Evolutionary conservation across 2,329 filamentous ascomycete species (phyloP), one percentile per base, ranked within the genome.

Genomic region (Macroventuria anomochaeta): DNA sequence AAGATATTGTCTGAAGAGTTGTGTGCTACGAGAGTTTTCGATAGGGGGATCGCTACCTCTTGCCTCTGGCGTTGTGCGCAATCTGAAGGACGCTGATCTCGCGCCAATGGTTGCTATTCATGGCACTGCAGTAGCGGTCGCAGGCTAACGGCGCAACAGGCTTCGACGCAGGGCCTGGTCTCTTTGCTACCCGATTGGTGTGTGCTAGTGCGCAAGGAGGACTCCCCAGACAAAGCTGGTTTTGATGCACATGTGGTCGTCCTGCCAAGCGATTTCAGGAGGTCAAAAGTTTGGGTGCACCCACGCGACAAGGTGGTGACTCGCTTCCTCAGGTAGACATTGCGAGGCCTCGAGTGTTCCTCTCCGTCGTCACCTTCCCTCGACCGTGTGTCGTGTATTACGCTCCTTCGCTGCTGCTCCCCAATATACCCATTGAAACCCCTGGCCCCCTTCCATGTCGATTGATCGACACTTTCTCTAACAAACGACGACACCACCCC

Each of bases 401-500:
- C 69, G 68, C 69, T 72, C 69, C 59, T 70, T 71, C 62, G 58
- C 64, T 59, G 61, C 58, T 61, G 63, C 65, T 17, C 28, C 28
- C 47, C 20, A 12, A 46, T 21, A 47, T 26, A 40, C 52, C 46
- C 46, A 33, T 37, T 46, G 6, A 13, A 18, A 34, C 38, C 37
- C 46, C 34, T 37, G 38, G 28, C 36, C 26, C 36, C 46, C 53
- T 46, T 51, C 47, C 53, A 51, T 56, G 41, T 47, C 37, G 31
- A 37, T 37, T 46, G 46, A 51, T 56, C 46, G 46, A n/a, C 53
- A 23, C 46, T 3, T 18, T 18, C 53, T 56, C 47, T 32, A 39
- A 26, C 46, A 42, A 38, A 52, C 48, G 46, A 49, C 47, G 40
- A 48, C 50, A 52, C 59, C 55, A 48, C 42, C 50, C 47, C 49